Evolutionary conservation across 768 basidiomycete genomes (phyloP).

Genomic region (Phaffia tasmanica): DNA sequence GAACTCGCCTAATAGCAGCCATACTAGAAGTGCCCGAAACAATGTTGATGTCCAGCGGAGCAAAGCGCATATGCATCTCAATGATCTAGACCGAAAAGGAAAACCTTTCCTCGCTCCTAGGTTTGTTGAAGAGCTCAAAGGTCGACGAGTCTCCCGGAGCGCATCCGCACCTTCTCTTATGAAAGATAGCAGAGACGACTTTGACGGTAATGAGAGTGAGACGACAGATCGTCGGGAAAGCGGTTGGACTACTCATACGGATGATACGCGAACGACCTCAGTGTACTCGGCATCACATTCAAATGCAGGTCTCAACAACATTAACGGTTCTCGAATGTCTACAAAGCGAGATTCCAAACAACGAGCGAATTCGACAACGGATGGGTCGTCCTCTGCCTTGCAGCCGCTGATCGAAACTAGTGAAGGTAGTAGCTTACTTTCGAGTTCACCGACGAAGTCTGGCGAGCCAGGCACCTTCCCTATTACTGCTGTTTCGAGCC

Average conservation of each 20-base stretch:
- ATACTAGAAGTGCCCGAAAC: conserved; percentile 30
- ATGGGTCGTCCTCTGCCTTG: too few relatives aligned
- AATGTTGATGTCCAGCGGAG: conserved; percentile 25
- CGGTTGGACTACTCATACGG: conserved; percentile 46
- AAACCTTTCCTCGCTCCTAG: conserved; percentile 34
- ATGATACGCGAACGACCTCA: conserved; percentile 51
- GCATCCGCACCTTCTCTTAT: conserved; percentile 32
- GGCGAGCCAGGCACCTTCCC: neutral
- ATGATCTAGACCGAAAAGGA: conserved; percentile 27
- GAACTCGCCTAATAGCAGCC: conserved; percentile 25
- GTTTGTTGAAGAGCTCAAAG: conserved; percentile 34
- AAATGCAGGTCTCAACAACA: too few relatives aligned
- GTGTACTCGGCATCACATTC: conserved; percentile 40
- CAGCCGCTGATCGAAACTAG: too few relatives aligned
- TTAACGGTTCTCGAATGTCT: too few relatives aligned
- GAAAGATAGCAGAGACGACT: conserved; percentile 25
- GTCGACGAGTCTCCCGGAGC: conserved; percentile 33
- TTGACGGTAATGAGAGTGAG: conserved; percentile 49
- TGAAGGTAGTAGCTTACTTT: too few relatives aligned
- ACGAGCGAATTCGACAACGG: too few relatives aligned
- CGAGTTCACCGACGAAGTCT: neutral
- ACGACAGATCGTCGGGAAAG: conserved; percentile 41
- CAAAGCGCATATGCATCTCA: conserved; percentile 2
- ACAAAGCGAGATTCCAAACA: too few relatives aligned
- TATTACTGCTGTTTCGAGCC: neutral